Base-by-base conservation (phyloP, 2,329 filamentous ascomycete genomes). In the Colletotrichum graminicola region DNA sequence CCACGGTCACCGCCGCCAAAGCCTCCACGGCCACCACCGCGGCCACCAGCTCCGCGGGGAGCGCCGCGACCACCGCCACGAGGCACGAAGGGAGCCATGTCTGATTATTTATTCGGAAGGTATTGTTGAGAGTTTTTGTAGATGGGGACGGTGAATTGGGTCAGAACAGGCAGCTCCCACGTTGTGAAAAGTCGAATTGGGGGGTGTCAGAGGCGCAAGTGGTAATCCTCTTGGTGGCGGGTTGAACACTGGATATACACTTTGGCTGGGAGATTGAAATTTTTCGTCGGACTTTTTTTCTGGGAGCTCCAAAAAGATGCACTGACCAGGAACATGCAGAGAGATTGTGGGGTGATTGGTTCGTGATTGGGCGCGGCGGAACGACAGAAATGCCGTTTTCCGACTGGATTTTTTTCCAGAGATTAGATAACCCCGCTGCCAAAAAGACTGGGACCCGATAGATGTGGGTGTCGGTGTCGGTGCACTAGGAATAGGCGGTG, bases 1-100 rank as follows among this genome's bases (percentile, higher is more conserved):
- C 80, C 76, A 54, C 77, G 76, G 73, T 74, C 78, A 73, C 81
- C 79, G 73, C 80, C 79, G 73, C 82, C 82, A 34, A 73, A 74
- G 73, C 81, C 82, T 73, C 62, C 62, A 10, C 62, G 62, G 62
- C 67, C 72, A 74, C 72, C 68, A 51, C 66, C 61, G 39, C 73
- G 74, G 75, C 78, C 77, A 62, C 76, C 74, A 70, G 79, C 75
- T 78, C 61, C 47, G 72, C 80, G 55, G 39, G 55, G 55, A n/a
- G 55, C 79, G 63, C 77, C 78, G 51, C 77, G 75, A 63, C 49
- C 47, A 63, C 61, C 61, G 52, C 75, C 77, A 72, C 77, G 75
- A 65, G 76, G 73, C 73, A 68, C 75, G 75, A 77, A 74, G 74
- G 73, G 76, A 70, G 74, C 70, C 74, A 74, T 76, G 59, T 66